phyloP scores from a whole-genome alignment of 306 rosid genomes.

The Carpinus fangiana region DNA sequence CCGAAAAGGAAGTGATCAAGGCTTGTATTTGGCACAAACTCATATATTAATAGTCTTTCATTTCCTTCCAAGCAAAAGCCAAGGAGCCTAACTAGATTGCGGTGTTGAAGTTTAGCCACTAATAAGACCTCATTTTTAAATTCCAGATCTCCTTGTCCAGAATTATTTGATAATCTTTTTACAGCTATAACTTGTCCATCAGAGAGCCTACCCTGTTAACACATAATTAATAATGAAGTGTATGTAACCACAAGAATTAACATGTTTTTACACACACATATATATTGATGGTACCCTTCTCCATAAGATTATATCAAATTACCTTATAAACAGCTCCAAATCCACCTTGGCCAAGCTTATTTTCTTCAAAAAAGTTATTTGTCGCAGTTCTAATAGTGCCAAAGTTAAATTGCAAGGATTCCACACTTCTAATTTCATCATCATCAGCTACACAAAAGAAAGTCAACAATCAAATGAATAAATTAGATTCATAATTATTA shows the following conservation, averaged over 20 bases:
- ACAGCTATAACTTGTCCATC: conserved; percentile 44
- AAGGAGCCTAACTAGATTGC: conserved; percentile 36
- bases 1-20: conserved; percentile 55
- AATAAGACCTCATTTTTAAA: conserved; percentile 49
- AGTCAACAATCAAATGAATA: background rate
- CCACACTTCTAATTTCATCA: conserved; percentile 1
- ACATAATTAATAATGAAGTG: background rate
- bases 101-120: conserved; percentile 49
- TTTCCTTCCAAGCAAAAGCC: conserved; percentile 37
- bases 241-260: background rate
- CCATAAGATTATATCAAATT: background rate
- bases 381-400: conserved; percentile 32
- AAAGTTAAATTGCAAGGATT: conserved; percentile 29
- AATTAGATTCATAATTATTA: background rate
- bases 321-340: conserved; percentile 48
- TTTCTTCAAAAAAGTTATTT: conserved; percentile 28
- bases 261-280: background rate
- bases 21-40: conserved; percentile 50
- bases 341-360: conserved; percentile 50
- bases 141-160: conserved; percentile 39
- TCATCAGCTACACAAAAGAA: background rate
- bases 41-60: conserved; percentile 48
- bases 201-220: conserved; percentile 34
- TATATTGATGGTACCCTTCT: background rate
- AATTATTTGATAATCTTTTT: conserved; percentile 33